Conservation (phyloP, 106 monocot genomes). For the Gastrodia elata region DNA sequence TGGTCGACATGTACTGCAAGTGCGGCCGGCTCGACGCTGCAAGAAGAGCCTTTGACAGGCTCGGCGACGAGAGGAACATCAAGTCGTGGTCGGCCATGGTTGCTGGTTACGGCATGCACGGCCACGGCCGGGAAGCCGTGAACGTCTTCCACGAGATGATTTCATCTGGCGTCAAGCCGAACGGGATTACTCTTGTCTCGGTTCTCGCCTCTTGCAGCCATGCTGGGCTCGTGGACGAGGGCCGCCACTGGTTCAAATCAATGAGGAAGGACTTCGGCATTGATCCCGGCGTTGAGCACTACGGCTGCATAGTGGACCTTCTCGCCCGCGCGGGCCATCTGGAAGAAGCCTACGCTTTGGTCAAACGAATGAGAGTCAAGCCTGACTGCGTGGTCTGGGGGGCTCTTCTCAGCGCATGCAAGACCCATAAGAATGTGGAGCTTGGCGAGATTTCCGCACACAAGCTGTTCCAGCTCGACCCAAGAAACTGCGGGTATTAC, state of each 20-base stretch:
- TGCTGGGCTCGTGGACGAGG: conserved; percentile 62
- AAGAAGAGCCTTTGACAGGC: conserved; percentile 44
- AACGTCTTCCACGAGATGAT: conserved; percentile 58
- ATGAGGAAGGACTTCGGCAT: conserved; percentile 52
- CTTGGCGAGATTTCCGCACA: conserved; percentile 63
- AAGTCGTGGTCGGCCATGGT: conserved; percentile 77
- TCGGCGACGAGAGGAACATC: conserved; percentile 48
- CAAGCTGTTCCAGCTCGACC: conserved; percentile 65
- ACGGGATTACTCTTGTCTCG: conserved; percentile 66
- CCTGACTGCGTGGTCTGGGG: conserved; percentile 80
- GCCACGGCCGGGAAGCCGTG: conserved; percentile 61
- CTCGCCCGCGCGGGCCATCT: conserved; percentile 68
- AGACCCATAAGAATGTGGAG: conserved; percentile 64
- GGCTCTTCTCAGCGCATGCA: conserved; percentile 70
- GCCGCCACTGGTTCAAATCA: conserved; percentile 48
- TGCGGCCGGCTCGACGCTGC: conserved; percentile 71
- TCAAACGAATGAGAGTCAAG: conserved; percentile 57
- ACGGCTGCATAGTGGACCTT: conserved; percentile 87
- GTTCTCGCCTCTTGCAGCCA: conserved; percentile 87
- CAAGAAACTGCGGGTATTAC: conserved; percentile 71
- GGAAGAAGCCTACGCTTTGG: conserved; percentile 54
- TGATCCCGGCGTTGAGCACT: conserved; percentile 82
- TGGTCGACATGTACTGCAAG: conserved; percentile 89
- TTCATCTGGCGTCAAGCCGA: conserved; percentile 41
- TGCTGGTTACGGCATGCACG: conserved; percentile 79